Percentiles rank a stretch among this genome's conserved stretches.
Evolutionary conservation across 2,329 filamentous ascomycete genomes (phyloP).

Genomic region (Macrophomina pseudophaseolina): DNA sequence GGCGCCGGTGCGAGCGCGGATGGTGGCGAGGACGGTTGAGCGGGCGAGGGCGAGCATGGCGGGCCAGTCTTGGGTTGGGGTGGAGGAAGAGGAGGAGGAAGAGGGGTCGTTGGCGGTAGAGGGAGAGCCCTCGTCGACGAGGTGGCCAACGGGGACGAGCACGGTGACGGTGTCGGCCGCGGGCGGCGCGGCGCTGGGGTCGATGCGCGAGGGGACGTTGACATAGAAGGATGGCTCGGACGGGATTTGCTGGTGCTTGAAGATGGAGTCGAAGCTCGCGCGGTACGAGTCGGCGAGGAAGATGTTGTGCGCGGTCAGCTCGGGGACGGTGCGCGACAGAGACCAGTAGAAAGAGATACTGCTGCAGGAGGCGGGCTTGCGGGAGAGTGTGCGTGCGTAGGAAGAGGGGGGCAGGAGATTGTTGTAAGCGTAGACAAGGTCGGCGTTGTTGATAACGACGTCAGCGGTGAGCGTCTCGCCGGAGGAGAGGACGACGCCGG

Average conservation of each 20-base stretch:
- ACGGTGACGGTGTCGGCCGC: conserved; percentile 71
- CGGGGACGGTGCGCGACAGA: conserved; percentile 63
- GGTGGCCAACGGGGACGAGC: conserved; percentile 73
- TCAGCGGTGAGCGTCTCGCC: conserved; percentile 67
- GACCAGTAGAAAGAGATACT: conserved; percentile 81
- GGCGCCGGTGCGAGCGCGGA: conserved; percentile 65
- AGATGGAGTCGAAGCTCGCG: conserved; percentile 77
- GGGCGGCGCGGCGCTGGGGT: conserved; percentile 68
- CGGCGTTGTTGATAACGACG: conserved; percentile 72
- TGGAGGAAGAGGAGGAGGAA: conserved; percentile 47
- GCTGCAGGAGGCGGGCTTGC: conserved; percentile 67
- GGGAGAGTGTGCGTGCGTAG: conserved; percentile 49
- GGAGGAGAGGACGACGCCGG: conserved; percentile 63
- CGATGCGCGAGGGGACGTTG: conserved; percentile 74
- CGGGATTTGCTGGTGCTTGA: conserved; percentile 71
- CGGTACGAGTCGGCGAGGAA: conserved; percentile 76
- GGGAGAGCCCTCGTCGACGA: conserved; percentile 43
- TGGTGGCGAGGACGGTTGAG: conserved; percentile 64
- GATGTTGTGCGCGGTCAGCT: conserved; percentile 75
- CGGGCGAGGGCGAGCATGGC: conserved; percentile 65
- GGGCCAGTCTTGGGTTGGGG: conserved; percentile 65
- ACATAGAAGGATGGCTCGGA: conserved; percentile 75
- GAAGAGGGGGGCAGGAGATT: conserved; percentile 65
- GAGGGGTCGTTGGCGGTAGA: too few relatives aligned
- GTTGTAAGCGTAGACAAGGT: conserved; percentile 76